phyloP scores from a whole-genome alignment of 805 yeast genomes.

The Candida morakotiae region DNA sequence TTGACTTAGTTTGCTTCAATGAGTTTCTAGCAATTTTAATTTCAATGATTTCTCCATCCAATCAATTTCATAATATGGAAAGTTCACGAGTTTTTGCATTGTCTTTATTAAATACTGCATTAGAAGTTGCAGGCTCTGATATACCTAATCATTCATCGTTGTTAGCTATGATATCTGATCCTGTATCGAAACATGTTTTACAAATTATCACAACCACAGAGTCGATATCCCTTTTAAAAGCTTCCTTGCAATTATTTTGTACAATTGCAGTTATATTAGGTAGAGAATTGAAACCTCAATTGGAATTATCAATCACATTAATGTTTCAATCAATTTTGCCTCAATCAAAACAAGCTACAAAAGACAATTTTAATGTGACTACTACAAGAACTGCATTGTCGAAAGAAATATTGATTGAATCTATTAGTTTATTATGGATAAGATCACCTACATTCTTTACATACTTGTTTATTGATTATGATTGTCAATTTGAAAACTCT shows the following conservation, averaged over 20 bases:
- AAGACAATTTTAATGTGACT: constrained; percentile 16
- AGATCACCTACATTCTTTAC: constrained; percentile 77
- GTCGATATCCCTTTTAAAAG: constrained; percentile 66
- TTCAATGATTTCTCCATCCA: constrained; percentile 76
- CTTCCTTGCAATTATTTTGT: constrained; percentile 71
- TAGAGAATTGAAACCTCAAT: constrained; percentile 66
- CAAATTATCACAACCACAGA: constrained; percentile 74
- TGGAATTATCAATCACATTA: constrained; percentile 66
- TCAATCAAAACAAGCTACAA: constrained; percentile 12
- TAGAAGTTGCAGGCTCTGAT: constrained; percentile 74
- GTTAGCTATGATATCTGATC: constrained; percentile 67
- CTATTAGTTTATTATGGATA: constrained; percentile 76
- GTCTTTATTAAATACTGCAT: constrained; percentile 66
- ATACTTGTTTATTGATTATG: constrained; percentile 74
- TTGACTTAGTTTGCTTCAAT: constrained; percentile 70
- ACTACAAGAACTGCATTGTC: constrained; percentile 32
- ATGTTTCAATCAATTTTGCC: constrained; percentile 59
- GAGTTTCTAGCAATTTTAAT: constrained; percentile 74
- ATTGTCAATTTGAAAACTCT: constrained; percentile 83
- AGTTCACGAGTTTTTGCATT: constrained; percentile 81
- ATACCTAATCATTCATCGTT: constrained; percentile 60
- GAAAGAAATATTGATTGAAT: constrained; percentile 84
- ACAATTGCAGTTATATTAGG: constrained; percentile 69
- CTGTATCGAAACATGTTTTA: constrained; percentile 79
- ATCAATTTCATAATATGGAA: constrained; percentile 82